phyloP scores from a whole-genome alignment of 345 rosid species.

The Syzygium aqueum region DNA sequence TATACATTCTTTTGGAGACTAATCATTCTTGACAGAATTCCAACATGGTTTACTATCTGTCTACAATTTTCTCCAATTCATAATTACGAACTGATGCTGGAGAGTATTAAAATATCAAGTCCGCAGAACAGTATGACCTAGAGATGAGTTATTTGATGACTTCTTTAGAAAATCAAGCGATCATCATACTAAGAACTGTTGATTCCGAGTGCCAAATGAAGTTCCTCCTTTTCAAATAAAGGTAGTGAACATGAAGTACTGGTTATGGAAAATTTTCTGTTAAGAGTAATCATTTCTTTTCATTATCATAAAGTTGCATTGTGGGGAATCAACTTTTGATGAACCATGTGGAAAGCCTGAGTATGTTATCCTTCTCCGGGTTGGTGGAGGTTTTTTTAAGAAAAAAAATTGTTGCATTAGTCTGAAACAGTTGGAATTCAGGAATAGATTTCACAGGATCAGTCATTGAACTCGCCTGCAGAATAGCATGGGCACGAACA shows the following conservation, averaged over 20 bases:
- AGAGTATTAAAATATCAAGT: not conserved
- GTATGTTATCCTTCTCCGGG: not conserved
- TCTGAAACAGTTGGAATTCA: not conserved
- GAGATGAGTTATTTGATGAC: not conserved
- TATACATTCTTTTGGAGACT: not conserved
- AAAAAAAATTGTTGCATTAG: not conserved
- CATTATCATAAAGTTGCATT: not conserved
- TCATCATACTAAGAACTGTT: not conserved
- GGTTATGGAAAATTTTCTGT: not conserved
- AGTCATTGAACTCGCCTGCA: slow-evolving; percentile 45
- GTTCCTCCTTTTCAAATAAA: not conserved
- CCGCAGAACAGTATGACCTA: not conserved
- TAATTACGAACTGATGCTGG: not conserved
- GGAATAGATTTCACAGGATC: not conserved
- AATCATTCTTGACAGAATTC: not conserved
- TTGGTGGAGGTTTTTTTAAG: not conserved
- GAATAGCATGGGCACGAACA: slow-evolving; percentile 54
- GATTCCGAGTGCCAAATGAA: not conserved
- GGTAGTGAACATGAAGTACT: not conserved
- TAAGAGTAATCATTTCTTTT: not conserved
- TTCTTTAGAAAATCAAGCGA: not conserved
- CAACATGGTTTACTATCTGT: not conserved
- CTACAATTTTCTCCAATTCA: not conserved
- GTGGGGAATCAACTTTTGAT: not conserved
- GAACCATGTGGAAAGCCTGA: not conserved